Evolutionary conservation across 805 yeast genomes (phyloP).

Genomic region (Candida quercuum): DNA sequence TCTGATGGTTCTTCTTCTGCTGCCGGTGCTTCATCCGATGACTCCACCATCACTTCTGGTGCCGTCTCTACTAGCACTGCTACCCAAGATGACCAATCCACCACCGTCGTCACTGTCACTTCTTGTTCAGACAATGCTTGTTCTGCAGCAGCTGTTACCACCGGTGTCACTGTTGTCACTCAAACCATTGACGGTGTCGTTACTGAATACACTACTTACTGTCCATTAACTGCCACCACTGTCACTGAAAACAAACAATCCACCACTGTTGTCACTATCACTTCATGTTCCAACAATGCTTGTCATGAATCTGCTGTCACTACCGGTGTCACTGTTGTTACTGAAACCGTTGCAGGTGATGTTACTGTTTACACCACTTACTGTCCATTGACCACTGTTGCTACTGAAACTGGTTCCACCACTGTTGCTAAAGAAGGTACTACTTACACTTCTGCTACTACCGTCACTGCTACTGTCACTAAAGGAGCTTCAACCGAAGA

Average conservation of each 20-base stretch:
- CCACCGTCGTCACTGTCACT: slow-evolving; percentile 10
- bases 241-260: slow-evolving; percentile 13
- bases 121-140: slow-evolving; percentile 12
- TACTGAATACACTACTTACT: slow-evolving; percentile 19
- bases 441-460: too few species aligned
- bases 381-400: slow-evolving; percentile 17
- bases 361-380: slow-evolving; percentile 19
- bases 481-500: slow-evolving; percentile 11
- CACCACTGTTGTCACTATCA: slow-evolving; percentile 28
- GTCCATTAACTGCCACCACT: slow-evolving; percentile 20
- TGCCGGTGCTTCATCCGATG: slow-evolving; percentile 1
- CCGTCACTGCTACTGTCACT: slow-evolving; percentile 9
- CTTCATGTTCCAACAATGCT: slow-evolving; percentile 14
- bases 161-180: slow-evolving; percentile 10
- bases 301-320: slow-evolving; percentile 17
- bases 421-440: slow-evolving; percentile 16
- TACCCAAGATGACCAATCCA: slow-evolving; percentile 8
- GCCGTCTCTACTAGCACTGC: slow-evolving; percentile 9
- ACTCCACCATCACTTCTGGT: slow-evolving; percentile 8
- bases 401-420: slow-evolving; percentile 10
- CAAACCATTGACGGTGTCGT: slow-evolving; percentile 23
- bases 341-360: slow-evolving; percentile 22
- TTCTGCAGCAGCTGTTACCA: slow-evolving; percentile 12
- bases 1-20: slow-evolving; percentile 2
- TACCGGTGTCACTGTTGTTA: slow-evolving; percentile 26